These are phyloP conservation scores for Trypanosoma melophagium DNA, from an alignment of 208 protist species.

Conservation along the genomic window DNA sequence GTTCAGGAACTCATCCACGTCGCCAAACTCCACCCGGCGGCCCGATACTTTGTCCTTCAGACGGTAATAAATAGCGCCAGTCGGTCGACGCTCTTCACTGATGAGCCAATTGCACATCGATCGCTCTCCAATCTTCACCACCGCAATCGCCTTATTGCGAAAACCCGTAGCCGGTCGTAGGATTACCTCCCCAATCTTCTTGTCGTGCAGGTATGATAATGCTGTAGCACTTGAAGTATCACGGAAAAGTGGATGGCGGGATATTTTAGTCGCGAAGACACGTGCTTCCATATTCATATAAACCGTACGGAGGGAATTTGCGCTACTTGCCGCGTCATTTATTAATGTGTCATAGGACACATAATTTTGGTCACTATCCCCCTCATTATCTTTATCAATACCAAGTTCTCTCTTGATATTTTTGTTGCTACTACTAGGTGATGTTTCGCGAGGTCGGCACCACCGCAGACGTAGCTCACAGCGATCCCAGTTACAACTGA, in stretches of 20 bases:
- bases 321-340: constrained; percentile 53
- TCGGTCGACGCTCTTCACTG: constrained; percentile 59
- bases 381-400: constrained; percentile 1
- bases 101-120: constrained; percentile 74
- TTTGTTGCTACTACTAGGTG: constrained; percentile 5
- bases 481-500: constrained; percentile 57
- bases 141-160: constrained; percentile 54
- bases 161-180: constrained; percentile 48
- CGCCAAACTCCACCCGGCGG: constrained; percentile 51
- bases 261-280: constrained; percentile 80
- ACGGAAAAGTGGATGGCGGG: constrained; percentile 76
- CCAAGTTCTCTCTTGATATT: constrained; percentile 3
- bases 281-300: constrained; percentile 49
- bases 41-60: constrained; percentile 56
- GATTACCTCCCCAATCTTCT: constrained; percentile 80
- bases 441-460: constrained; percentile 50
- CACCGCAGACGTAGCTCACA: constrained; percentile 79
- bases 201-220: constrained; percentile 63
- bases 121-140: constrained; percentile 70
- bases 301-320: constrained; percentile 61
- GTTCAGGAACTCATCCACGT: constrained; percentile 77
- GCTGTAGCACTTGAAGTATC: constrained; percentile 48
- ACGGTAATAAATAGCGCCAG: constrained; percentile 70
- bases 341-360: constrained; percentile 39
- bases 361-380: constrained; percentile 13